Percentiles rank a stretch among this genome's conserved stretches.
phyloP scores from a whole-genome alignment of 768 basidiomycete species.

The Lactarius pseudohatsudake region DNA sequence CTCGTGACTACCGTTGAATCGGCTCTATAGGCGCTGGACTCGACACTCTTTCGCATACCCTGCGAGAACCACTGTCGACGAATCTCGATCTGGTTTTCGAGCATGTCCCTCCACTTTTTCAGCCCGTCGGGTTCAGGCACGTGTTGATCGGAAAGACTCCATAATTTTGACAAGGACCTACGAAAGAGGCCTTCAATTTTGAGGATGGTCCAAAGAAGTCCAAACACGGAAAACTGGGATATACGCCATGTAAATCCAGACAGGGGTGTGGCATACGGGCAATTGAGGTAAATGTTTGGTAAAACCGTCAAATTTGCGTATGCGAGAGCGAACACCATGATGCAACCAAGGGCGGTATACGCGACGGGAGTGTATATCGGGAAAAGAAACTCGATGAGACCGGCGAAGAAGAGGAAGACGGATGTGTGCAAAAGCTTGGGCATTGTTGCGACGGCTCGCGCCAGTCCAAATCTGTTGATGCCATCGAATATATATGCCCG shows the following conservation, averaged over 20 bases:
- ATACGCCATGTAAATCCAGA: not conserved
- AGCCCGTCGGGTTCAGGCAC: not conserved
- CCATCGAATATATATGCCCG: too few relatives aligned
- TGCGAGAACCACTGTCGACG: too few relatives aligned
- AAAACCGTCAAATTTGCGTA: not conserved
- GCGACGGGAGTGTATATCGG: not conserved
- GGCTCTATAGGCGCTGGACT: too few relatives aligned
- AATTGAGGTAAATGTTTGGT: not conserved
- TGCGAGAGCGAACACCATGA: not conserved
- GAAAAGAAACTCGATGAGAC: not conserved
- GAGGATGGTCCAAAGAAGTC: not conserved
- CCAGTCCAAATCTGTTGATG: too few relatives aligned
- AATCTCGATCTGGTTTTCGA: not conserved
- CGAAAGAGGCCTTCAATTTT: not conserved
- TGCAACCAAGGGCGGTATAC: not conserved
- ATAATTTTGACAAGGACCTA: not conserved
- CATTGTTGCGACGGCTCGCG: too few relatives aligned
- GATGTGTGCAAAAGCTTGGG: too few relatives aligned
- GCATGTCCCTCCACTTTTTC: not conserved
- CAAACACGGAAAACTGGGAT: not conserved
- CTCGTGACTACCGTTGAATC: too few relatives aligned
- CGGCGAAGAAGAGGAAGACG: not conserved
- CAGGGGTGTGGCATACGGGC: not conserved
- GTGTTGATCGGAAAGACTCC: not conserved
- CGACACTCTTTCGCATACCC: too few relatives aligned